Evolutionary conservation across 2,329 filamentous ascomycete genomes (phyloP), one percentile per base, ranked within the genome.

Genomic region (Ascochyta clinopodiicola): DNA sequence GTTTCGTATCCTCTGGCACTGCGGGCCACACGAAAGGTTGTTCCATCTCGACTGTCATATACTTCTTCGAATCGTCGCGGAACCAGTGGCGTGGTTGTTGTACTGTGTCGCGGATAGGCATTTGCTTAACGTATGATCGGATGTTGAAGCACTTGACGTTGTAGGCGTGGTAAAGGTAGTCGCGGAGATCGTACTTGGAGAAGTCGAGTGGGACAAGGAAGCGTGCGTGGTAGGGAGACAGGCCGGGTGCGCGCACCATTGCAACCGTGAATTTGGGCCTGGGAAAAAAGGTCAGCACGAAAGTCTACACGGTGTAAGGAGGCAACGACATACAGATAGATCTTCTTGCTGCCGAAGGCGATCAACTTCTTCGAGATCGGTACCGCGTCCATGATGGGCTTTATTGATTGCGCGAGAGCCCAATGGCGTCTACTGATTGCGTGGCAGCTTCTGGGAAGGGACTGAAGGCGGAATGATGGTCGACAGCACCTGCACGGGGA

Each of bases 151-250:
- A 80, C 61, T 88, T 84, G 59, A 98, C 88, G 57, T 84, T 83
- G 82, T 99, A 99, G 38, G 85, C 85, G 76, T 96, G 88, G 80
- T 86, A 90, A 59, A 99, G 88, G 81, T 98, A 99, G 80, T 97
- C 93, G 76, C 92, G 91, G 37, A 99, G 80, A 76, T 99, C 95
- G 77, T 98, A 88, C 80, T 99, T 99, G 82, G 92, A 96, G 82
- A 97, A 92, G 68, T 86, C 87, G 67, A 98, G 84, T 10, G 95
- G 95, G 29, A 97, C 94, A 70, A 88, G 84, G 85, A 99, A 99
- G 68, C 88, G 89, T 61, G 94, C 95, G 75, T 91, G 92, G 61
- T 87, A 89, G 19, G 93, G 87, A 7, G 91, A 88, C 49, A 90
- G 84, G 64, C 85, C 82, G 27, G 86, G 85, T 55, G 87, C 89